Evolutionary conservation across 2,329 filamentous ascomycete species (phyloP).

Genomic region (Sclerotinia subarctica): DNA sequence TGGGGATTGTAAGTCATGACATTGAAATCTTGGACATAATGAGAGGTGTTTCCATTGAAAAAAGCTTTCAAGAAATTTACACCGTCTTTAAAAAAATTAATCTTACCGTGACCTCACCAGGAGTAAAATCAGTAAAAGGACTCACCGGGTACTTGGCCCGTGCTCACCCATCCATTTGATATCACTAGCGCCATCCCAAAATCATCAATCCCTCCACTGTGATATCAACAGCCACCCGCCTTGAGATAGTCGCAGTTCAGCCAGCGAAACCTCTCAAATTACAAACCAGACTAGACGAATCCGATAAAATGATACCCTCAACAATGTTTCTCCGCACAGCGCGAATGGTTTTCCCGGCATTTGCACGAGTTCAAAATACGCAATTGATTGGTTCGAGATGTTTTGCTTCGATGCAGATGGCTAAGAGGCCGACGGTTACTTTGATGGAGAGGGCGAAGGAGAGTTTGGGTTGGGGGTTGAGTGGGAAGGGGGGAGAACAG

Average conservation of each 20-base stretch:
- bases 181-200: constrained; percentile 4
- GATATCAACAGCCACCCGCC: neutral
- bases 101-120: neutral
- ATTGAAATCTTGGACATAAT: too few species aligned
- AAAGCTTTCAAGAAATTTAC: too few species aligned
- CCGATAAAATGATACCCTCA: constrained; percentile 26
- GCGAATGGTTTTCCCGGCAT: constrained; percentile 26
- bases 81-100: too few species aligned
- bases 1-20: too few species aligned
- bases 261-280: neutral
- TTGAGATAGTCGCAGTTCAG: neutral
- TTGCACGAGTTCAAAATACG: constrained; percentile 11
- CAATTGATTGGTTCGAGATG: constrained; percentile 22
- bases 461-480: neutral
- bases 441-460: neutral
- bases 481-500: constrained; percentile 44
- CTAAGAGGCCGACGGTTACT: constrained; percentile 18
- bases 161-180: neutral
- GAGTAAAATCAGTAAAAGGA: too few species aligned
- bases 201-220: constrained; percentile 2
- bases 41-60: too few species aligned
- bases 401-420: constrained; percentile 23
- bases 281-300: too few species aligned
- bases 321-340: constrained; percentile 30
- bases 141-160: neutral